phyloP scores from a whole-genome alignment of 2,329 filamentous ascomycete species.

The Thielaviopsis musarum region DNA sequence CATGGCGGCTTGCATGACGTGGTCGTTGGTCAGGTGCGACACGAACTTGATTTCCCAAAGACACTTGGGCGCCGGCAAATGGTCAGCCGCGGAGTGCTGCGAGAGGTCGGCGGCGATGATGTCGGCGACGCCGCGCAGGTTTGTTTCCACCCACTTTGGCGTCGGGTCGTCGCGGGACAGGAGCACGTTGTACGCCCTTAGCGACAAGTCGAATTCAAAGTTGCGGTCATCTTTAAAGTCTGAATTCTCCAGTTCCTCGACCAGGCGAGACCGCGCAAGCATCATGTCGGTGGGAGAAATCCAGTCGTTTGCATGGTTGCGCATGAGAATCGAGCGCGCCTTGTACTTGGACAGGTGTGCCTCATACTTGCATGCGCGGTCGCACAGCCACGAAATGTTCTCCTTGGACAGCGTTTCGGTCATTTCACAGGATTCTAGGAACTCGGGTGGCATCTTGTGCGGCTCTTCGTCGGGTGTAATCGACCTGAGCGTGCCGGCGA shows the following conservation, averaged over 20 bases:
- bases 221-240: background rate
- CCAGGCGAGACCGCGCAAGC: constrained; percentile 14
- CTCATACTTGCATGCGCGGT: constrained; percentile 16
- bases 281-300: constrained; percentile 14
- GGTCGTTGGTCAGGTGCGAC: constrained; percentile 14
- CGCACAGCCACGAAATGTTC: constrained; percentile 16
- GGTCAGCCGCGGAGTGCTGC: background rate
- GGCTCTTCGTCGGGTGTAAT: constrained; percentile 8
- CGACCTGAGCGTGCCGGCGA: constrained; percentile 12
- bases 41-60: constrained; percentile 21
- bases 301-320: constrained; percentile 17
- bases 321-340: constrained; percentile 17
- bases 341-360: constrained; percentile 15
- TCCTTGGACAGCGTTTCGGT: background rate
- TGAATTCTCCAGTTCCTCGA: constrained; percentile 8
- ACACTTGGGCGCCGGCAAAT: background rate
- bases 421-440: background rate
- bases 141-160: background rate
- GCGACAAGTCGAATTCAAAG: constrained; percentile 2
- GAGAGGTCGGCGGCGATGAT: constrained; percentile 5
- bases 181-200: background rate
- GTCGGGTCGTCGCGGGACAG: background rate
- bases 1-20: constrained; percentile 16
- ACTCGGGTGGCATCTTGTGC: background rate
- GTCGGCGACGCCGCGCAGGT: background rate